A percentile compares a stretch with the other conserved stretches of the same genome.
phyloP scores from a whole-genome alignment of 2,329 filamentous ascomycete genomes.

The Capronia coronata region DNA sequence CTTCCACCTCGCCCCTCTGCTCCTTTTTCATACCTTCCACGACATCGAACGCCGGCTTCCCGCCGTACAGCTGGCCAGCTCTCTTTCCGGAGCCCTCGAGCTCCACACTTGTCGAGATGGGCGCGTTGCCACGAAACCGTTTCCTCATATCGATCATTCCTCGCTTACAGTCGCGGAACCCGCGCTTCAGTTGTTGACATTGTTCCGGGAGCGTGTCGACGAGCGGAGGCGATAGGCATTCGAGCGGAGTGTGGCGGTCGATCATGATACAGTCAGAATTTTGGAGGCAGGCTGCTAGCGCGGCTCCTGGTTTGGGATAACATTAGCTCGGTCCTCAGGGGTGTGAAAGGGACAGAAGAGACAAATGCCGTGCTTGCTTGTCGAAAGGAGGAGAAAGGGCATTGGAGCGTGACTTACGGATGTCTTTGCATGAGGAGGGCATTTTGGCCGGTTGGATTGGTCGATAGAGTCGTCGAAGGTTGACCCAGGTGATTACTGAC shows the following conservation, averaged over 20 bases:
- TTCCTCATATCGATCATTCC: constrained; percentile 99
- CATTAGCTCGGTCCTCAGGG: too few relatives aligned
- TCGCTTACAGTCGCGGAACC: constrained; percentile 90
- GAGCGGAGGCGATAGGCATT: constrained; percentile 80
- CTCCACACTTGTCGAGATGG: constrained; percentile 63
- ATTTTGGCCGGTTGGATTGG: too few relatives aligned
- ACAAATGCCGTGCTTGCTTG: too few relatives aligned
- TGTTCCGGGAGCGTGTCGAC: constrained; percentile 72
- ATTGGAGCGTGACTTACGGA: constrained; percentile 58
- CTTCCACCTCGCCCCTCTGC: constrained; percentile 30
- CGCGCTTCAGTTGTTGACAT: constrained; percentile 89
- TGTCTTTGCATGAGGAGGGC: constrained; percentile 95
- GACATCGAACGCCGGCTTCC: constrained; percentile 65
- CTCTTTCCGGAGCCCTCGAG: constrained; percentile 48
- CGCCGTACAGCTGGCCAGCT: constrained; percentile 67
- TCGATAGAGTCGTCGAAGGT: too few relatives aligned
- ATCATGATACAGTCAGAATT: constrained; percentile 95
- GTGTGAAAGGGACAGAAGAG: too few relatives aligned
- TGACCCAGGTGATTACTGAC: too few relatives aligned
- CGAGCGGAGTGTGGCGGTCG: constrained; percentile 74
- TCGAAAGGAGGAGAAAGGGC: background rate
- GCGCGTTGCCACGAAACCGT: constrained; percentile 89
- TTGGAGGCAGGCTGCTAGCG: constrained; percentile 89
- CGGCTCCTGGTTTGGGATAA: constrained; percentile 35
- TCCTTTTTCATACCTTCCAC: constrained; percentile 64